Conservation (phyloP, 495 filamentous ascomycete species). For the Xylaria grammica region DNA sequence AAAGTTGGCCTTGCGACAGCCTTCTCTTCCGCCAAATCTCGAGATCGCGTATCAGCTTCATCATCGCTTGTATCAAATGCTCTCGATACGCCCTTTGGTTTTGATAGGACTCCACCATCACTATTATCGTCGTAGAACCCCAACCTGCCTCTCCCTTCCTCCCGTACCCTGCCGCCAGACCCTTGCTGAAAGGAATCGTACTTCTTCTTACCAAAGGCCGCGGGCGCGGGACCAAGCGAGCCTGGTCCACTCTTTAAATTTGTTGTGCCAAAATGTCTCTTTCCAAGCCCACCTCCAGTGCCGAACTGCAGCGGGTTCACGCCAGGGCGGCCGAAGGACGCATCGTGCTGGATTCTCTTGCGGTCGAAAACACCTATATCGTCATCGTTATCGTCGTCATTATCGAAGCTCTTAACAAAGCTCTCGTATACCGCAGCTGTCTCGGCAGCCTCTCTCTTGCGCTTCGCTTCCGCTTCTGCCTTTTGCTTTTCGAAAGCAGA, state of each 20-base stretch:
- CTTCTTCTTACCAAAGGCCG: constrained; percentile 51
- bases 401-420: constrained; percentile 88
- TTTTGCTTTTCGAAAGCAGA: constrained; percentile 92
- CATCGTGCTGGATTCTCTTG: constrained; percentile 36
- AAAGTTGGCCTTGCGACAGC: constrained; percentile 85
- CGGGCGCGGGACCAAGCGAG: constrained; percentile 69
- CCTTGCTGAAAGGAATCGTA: constrained; percentile 47
- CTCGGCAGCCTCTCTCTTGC: constrained; percentile 82
- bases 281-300: constrained; percentile 39
- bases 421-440: constrained; percentile 89
- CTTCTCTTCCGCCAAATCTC: constrained; percentile 65
- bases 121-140: constrained; percentile 44
- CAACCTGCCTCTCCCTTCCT: constrained; percentile 41
- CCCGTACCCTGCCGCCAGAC: constrained; percentile 27
- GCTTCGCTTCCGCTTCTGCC: constrained; percentile 92
- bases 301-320: constrained; percentile 60
- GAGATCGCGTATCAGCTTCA: constrained; percentile 40
- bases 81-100: constrained; percentile 40
- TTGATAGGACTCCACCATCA: constrained; percentile 24
- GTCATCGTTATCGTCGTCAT: constrained; percentile 59
- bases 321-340: constrained; percentile 47
- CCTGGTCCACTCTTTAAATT: constrained; percentile 72
- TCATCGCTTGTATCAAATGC: constrained; percentile 54
- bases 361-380: constrained; percentile 38
- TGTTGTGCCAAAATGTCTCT: constrained; percentile 49